Conservation (phyloP, 257 asterid species). For the Leptodermis oblonga region DNA sequence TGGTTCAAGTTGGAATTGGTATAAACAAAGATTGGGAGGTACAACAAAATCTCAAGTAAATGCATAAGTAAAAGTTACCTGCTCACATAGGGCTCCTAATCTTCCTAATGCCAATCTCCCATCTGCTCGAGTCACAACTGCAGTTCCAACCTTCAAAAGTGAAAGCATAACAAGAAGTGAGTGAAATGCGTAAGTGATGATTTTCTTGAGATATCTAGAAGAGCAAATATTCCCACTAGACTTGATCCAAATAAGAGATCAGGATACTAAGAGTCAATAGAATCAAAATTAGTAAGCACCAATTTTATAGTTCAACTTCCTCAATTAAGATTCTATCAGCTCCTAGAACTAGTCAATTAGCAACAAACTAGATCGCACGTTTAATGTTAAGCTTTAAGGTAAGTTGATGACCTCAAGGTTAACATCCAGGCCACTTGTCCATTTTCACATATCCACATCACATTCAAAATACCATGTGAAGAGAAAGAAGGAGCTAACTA, state of each 20-base stretch:
- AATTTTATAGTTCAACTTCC: no score
- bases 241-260: neutral
- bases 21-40: neutral
- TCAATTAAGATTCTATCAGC: neutral
- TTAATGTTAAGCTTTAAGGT: neutral
- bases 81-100: constrained; percentile 95
- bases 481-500: neutral
- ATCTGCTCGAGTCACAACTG: constrained; percentile 66
- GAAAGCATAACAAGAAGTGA: neutral
- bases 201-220: neutral
- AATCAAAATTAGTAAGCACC: neutral
- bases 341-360: neutral
- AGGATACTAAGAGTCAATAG: neutral
- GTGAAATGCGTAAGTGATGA: neutral
- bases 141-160: constrained; percentile 71
- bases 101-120: constrained; percentile 97
- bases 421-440: neutral
- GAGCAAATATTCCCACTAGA: neutral
- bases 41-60: neutral
- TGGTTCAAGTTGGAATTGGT: constrained; percentile 13
- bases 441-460: no score
- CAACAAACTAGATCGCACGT: neutral
- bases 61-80: constrained; percentile 41
- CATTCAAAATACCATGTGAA: no score
- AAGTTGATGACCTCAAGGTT: neutral